Base-by-base conservation (phyloP, 2,329 filamentous ascomycete species). In the Ascochyta koolunga region DNA sequence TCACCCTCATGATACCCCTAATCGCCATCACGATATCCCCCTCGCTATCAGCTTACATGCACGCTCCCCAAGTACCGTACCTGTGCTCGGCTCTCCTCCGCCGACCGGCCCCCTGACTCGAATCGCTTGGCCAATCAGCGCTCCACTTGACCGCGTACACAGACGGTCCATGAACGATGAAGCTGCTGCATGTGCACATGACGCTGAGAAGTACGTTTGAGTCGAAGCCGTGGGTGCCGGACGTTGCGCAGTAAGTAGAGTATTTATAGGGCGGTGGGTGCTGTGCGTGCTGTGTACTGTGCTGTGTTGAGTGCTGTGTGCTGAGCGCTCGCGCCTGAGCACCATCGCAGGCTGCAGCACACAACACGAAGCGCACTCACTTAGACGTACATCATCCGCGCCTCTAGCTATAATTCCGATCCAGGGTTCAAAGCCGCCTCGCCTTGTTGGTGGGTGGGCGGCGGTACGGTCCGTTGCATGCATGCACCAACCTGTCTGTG, bases 391-490 rank as follows among this genome's bases (percentile, higher is more conserved):
- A n/a, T n/a, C n/a, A n/a, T n/a, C n/a, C n/a, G n/a, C n/a, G n/a
- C n/a, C n/a, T n/a, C n/a, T n/a, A n/a, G n/a, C n/a, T n/a, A n/a
- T n/a, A n/a, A 24, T 50, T 51, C 47, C 53, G 47, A 48, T 54
- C 55, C 59, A 65, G 60, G 58, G 54, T 55, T 50, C 39, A 16
- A n/a, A n/a, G n/a, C n/a, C n/a, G n/a, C n/a, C n/a, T n/a, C n/a
- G n/a, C n/a, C n/a, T n/a, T 18, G 13, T 10, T 18, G 8, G 33
- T 45, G 40, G 16, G 50, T 27, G 39, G n/a, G 24, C n/a, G 4
- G 9, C 47, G 53, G 42, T 47, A 40, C 64, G 64, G 62, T 47
- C 60, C 64, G 62, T 55, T 36, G 61, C 66, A 60, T 51, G 45
- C n/a, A n/a, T n/a, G n/a, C n/a, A n/a, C n/a, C n/a, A n/a, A n/a